Conservation (phyloP, 768 basidiomycete genomes). For the Tylopilus plumbeoviolaceoides region DNA sequence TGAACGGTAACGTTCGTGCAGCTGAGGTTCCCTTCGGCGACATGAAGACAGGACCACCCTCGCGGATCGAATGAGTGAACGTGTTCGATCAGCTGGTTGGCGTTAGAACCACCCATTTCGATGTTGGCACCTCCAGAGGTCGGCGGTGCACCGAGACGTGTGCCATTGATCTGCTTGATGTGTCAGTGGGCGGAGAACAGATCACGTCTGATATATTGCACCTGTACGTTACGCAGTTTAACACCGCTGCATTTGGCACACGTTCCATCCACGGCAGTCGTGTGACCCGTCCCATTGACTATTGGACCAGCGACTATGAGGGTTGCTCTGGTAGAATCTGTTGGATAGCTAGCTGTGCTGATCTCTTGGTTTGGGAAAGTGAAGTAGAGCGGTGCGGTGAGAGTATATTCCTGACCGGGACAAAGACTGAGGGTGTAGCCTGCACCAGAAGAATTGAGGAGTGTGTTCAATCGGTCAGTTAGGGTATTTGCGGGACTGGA, state of each 20-base stretch:
- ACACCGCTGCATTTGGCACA: conserved; percentile 57
- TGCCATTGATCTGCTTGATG: conserved; percentile 62
- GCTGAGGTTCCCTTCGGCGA: conserved; percentile 60
- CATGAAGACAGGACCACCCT: conserved; percentile 80
- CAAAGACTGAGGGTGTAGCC: conserved; percentile 69
- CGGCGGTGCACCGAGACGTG: conserved; percentile 50
- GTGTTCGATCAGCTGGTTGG: conserved; percentile 70
- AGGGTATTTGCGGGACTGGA: conserved; percentile 58
- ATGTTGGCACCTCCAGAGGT: conserved; percentile 70
- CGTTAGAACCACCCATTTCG: conserved; percentile 77
- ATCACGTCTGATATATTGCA: conserved; percentile 18
- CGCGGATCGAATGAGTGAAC: conserved; percentile 75
- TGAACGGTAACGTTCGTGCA: conserved; percentile 66
- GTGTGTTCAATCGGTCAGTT: conserved; percentile 60
- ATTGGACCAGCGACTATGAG: conserved; percentile 67
- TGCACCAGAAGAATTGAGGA: conserved; percentile 60
- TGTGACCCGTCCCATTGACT: conserved; percentile 58
- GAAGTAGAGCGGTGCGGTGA: conserved; percentile 65
- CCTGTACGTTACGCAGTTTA: conserved; percentile 70
- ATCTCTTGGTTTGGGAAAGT: conserved; percentile 73
- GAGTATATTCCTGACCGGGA: conserved; percentile 54
- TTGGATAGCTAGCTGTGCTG: conserved; percentile 74
- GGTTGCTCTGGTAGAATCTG: conserved; percentile 59
- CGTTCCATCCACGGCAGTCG: conserved; percentile 67
- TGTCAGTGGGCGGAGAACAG: neutral